Base-by-base conservation (phyloP, 75 land plant species). In the Sequoiadendron giganteum region DNA sequence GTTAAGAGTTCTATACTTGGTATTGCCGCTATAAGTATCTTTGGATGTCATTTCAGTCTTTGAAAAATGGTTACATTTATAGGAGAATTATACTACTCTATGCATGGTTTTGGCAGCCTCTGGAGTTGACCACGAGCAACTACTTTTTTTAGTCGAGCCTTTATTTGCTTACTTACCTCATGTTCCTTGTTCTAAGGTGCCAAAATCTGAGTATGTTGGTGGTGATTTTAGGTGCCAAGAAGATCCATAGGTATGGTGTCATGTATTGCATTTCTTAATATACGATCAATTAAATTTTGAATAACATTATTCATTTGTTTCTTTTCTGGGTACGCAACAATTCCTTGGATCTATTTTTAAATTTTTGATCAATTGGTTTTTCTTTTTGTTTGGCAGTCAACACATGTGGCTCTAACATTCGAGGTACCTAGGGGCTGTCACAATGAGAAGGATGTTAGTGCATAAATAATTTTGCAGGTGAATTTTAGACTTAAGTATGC, bases 321-420 rank as follows among this genome's bases (percentile, higher is more conserved):
- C 30, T 10, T 43, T 11, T 81, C 45, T 61, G 87, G 19, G 18
- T 87, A 38, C 18, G 80, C 25, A 78, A 0, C 38, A 32, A 7
- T 87, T 87, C 42, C 48, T 81, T 79, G 28, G 19, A 40, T 6
- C 82, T 79, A 40, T 87, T 87, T n/a, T 10, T 30, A 49, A 32
- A 30, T 49, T 76, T 21, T 10, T 36, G n/a, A 0, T 87, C 32
- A 10, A 34, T 1, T 19, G 54, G 2, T 87, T 86, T 88, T 34
- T 38, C 11, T 88, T 88, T 54, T 28, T 65, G 28, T 42, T 48
- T 38, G 86, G 43, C 94, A 94, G 96, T 87, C 36, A 55, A 94
- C 97, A n/a, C 99, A 98, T 89, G 91, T 98, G 87, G 99, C 97
- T 75, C 92, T 98, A 87, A 97, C 97, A 5, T 98, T 98, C 93